Percentiles rank a stretch among this genome's conserved stretches.
These are phyloP conservation scores for Kurtzmaniella quercitrusa DNA, from an alignment of 1,139 yeast genomes.

Conservation along the genomic window DNA sequence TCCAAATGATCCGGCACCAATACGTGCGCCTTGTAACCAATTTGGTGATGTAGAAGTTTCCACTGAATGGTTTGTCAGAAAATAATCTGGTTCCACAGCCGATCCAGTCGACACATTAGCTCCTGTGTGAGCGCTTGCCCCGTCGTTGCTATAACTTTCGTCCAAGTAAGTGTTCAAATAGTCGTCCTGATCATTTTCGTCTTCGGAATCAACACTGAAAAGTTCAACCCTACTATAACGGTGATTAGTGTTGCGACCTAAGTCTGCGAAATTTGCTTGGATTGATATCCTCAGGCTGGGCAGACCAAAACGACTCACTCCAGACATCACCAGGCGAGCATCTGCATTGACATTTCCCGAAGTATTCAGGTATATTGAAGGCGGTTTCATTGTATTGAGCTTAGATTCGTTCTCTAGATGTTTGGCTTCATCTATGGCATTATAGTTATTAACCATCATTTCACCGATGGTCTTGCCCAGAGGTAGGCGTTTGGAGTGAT, in stretches of 20 bases:
- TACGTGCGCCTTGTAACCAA: slow-evolving; percentile 90
- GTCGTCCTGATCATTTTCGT: slow-evolving; percentile 39
- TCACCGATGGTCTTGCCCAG: slow-evolving; percentile 59
- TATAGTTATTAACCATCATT: slow-evolving; percentile 55
- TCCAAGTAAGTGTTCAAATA: slow-evolving; percentile 20
- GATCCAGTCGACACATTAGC: slow-evolving; percentile 13
- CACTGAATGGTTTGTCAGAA: neutral
- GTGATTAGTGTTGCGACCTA: slow-evolving; percentile 20
- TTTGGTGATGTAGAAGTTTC: slow-evolving; percentile 20
- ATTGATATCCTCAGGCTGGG: slow-evolving; percentile 28
- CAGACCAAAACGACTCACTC: slow-evolving; percentile 9
- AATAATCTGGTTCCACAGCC: slow-evolving; percentile 10
- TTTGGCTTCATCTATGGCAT: slow-evolving; percentile 58
- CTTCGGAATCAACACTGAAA: slow-evolving; percentile 40
- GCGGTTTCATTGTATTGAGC: slow-evolving; percentile 13
- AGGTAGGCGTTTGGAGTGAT: slow-evolving; percentile 11
- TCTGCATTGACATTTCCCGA: slow-evolving; percentile 13
- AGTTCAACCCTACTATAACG: slow-evolving; percentile 50
- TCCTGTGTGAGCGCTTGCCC: slow-evolving; percentile 13
- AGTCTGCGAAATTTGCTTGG: slow-evolving; percentile 30
- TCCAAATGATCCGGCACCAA: slow-evolving; percentile 95
- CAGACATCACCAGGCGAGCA: slow-evolving; percentile 14
- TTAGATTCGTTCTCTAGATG: slow-evolving; percentile 4
- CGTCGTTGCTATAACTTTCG: slow-evolving; percentile 10
- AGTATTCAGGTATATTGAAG: slow-evolving; percentile 17